Conservation (phyloP, 257 asterid species). For the Solanum raphanifolium region DNA sequence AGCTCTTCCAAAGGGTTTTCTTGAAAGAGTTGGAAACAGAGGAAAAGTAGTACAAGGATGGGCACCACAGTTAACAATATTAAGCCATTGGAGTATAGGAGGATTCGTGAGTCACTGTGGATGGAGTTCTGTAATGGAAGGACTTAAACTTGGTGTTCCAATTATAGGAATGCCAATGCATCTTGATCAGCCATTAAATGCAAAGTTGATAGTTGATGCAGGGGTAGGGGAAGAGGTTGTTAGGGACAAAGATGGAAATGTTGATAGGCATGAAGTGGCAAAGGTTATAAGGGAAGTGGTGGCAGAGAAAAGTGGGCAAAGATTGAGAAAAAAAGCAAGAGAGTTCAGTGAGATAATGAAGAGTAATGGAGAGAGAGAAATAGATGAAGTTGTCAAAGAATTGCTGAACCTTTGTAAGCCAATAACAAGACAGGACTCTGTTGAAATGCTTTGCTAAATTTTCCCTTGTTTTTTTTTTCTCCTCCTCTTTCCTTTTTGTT, state of each 20-base stretch:
- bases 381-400: constrained; percentile 4
- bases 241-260: constrained; percentile 8
- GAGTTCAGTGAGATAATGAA: constrained; percentile 3
- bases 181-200: constrained; percentile 19
- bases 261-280: constrained; percentile 5
- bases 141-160: constrained; percentile 14
- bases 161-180: constrained; percentile 19
- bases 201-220: constrained; percentile 5
- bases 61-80: constrained; percentile 16
- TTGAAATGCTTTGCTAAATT: not conserved
- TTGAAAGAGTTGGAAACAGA: not conserved
- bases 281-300: constrained; percentile 7
- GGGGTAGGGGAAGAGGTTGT: constrained; percentile 16
- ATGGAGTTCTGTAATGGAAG: constrained; percentile 17
- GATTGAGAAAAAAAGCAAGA: constrained; percentile 4
- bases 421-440: not conserved
- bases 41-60: constrained; percentile 17
- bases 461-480: not conserved
- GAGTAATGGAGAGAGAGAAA: constrained; percentile 9
- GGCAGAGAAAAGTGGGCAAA: constrained; percentile 14
- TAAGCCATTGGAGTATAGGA: constrained; percentile 8
- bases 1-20: constrained; percentile 15
- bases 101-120: constrained; percentile 22
- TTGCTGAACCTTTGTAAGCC: not conserved
- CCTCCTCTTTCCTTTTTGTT: not conserved